These are phyloP conservation scores for Microstroma glucosiphilum DNA, from an alignment of 1,284 basidiomycete species.

Conservation along the genomic window DNA sequence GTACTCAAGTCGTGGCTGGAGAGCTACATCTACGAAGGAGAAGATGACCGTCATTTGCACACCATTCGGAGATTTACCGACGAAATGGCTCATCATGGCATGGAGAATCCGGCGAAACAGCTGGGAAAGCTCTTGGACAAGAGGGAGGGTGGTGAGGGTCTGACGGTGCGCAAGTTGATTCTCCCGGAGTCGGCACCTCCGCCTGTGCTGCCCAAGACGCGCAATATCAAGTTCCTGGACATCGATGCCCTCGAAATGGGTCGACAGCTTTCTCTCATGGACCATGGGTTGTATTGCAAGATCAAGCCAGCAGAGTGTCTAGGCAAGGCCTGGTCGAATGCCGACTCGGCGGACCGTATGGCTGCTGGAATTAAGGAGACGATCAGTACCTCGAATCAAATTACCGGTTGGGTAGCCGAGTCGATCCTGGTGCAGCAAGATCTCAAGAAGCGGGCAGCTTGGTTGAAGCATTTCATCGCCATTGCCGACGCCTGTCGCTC, in stretches of 20 bases:
- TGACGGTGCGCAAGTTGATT: conserved; percentile 42
- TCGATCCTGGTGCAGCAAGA: conserved; percentile 78
- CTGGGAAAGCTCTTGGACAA: conserved; percentile 50
- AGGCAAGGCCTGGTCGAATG: conserved; percentile 53
- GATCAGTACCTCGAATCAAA: conserved; percentile 81
- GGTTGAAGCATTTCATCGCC: conserved; percentile 85
- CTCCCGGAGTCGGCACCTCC: conserved; percentile 51
- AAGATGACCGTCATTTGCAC: conserved; percentile 49
- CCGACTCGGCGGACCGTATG: conserved; percentile 21
- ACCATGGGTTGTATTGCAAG: conserved; percentile 76
- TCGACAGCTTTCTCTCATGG: conserved; percentile 87
- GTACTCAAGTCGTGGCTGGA: conserved; percentile 54
- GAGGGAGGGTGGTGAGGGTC: conserved; percentile 36
- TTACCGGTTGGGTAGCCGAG: conserved; percentile 90
- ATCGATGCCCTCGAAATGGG: conserved; percentile 86
- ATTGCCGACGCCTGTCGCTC: conserved; percentile 84
- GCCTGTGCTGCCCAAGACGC: conserved; percentile 69
- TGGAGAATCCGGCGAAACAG: conserved; percentile 40
- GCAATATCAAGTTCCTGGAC: conserved; percentile 76
- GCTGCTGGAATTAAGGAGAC: conserved; percentile 76
- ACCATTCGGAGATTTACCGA: conserved; percentile 49
- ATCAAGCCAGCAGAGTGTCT: conserved; percentile 89
- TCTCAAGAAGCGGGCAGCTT: conserved; percentile 69
- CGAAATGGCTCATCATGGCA: conserved; percentile 41
- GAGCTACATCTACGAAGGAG: conserved; percentile 49